These are phyloP conservation scores for Alternaria ethzedia DNA, from an alignment of 2,329 filamentous ascomycete genomes.

Conservation along the genomic window DNA sequence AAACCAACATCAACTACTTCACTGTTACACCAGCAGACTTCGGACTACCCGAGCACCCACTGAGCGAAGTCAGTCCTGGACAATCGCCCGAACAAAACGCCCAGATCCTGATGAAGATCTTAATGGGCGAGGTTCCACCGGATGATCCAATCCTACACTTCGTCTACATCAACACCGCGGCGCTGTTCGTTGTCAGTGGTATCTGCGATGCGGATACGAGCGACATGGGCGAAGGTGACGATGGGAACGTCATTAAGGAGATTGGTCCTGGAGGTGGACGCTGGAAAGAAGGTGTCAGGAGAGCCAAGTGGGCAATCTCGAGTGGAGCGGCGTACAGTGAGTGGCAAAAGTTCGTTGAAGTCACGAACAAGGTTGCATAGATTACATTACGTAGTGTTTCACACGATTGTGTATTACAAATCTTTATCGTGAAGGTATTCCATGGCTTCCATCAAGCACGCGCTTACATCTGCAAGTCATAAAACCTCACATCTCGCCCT, in stretches of 20 bases:
- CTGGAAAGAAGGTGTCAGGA: slow-evolving; percentile 93
- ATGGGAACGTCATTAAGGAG: slow-evolving; percentile 80
- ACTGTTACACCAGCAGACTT: slow-evolving; percentile 83
- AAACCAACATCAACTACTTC: slow-evolving; percentile 76
- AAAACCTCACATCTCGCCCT: not conserved
- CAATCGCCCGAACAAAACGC: slow-evolving; percentile 90
- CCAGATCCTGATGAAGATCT: slow-evolving; percentile 76
- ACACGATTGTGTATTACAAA: not conserved
- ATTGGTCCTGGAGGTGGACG: slow-evolving; percentile 82
- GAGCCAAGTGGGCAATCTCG: slow-evolving; percentile 85
- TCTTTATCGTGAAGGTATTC: not conserved
- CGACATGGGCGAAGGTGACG: slow-evolving; percentile 79
- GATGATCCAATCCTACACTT: slow-evolving; percentile 91
- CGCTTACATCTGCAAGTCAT: not conserved
- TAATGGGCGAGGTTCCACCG: slow-evolving; percentile 73
- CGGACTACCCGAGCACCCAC: slow-evolving; percentile 75
- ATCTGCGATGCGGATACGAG: slow-evolving; percentile 84
- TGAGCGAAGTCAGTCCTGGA: slow-evolving; percentile 80
- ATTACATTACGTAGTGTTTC: not conserved
- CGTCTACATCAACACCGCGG: slow-evolving; percentile 91
- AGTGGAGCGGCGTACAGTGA: slow-evolving; percentile 86
- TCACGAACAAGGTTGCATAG: slow-evolving; percentile 65
- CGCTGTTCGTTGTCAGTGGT: slow-evolving; percentile 83
- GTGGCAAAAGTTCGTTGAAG: slow-evolving; percentile 83
- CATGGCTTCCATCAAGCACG: not conserved